Conservation (phyloP, 192 early-diverging fungal genomes). For the Backusella tarrabulga region DNA sequence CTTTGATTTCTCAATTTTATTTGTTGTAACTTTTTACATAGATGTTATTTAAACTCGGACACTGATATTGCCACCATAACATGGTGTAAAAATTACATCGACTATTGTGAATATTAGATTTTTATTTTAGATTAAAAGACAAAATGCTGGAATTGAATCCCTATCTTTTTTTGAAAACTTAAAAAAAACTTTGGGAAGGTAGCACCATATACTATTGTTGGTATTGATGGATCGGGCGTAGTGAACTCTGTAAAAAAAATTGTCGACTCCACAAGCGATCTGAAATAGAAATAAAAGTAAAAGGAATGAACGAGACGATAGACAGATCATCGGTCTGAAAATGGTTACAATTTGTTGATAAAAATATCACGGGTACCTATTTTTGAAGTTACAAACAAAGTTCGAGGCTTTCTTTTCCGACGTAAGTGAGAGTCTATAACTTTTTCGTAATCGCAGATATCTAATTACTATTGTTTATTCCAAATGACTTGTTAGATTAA, state of each 20-base stretch:
- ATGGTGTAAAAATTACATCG: too few relatives aligned
- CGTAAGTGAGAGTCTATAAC: background rate
- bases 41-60: too few relatives aligned
- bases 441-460: background rate
- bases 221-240: background rate
- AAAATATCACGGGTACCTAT: background rate
- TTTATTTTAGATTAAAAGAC: too few relatives aligned
- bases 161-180: too few relatives aligned
- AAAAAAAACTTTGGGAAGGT: background rate
- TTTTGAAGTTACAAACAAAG: background rate
- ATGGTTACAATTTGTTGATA: background rate
- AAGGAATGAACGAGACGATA: background rate
- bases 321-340: background rate
- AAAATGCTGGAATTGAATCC: too few relatives aligned
- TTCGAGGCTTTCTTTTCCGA: background rate
- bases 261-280: background rate
- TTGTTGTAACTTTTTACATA: too few relatives aligned
- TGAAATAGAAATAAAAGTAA: background rate
- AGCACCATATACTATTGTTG: background rate
- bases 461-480: background rate
- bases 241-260: background rate
- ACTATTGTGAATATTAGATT: too few relatives aligned
- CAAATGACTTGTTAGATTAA: background rate
- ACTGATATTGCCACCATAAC: too few relatives aligned
- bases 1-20: too few relatives aligned